Percentiles rank a stretch among this genome's conserved stretches.
Conservation (phyloP, 164 flowering plant genomes). For the Umbilicus rupestris region DNA sequence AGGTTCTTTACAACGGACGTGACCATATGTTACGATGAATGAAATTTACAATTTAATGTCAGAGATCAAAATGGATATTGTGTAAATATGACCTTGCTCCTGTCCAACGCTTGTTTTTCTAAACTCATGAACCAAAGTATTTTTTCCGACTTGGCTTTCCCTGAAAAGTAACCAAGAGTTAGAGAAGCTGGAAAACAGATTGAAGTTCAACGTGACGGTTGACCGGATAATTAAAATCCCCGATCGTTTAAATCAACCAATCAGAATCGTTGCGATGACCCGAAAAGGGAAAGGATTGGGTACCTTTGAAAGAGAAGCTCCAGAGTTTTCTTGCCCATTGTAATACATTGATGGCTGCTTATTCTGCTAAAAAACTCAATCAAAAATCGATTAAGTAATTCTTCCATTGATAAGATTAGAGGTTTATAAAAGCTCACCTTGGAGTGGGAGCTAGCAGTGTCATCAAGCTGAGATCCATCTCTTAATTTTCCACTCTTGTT, state of each 20-base stretch:
- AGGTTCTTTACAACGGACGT: neutral
- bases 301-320: conserved; percentile 1
- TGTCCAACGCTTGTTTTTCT: neutral
- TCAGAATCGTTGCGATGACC: no score
- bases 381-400: no score
- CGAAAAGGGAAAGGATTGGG: no score
- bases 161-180: neutral
- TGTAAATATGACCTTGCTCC: neutral
- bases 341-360: conserved; percentile 1
- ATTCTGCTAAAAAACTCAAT: neutral
- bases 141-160: neutral
- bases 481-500: conserved; percentile 19
- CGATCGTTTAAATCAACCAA: no score
- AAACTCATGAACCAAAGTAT: conserved; percentile 1
- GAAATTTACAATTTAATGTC: neutral
- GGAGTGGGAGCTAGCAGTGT: conserved; percentile 81
- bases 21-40: neutral
- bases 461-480: conserved; percentile 36
- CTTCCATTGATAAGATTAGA: no score
- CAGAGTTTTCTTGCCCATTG: conserved; percentile 3
- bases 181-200: neutral
- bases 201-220: neutral
- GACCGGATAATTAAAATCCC: neutral
- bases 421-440: conserved; percentile 47
- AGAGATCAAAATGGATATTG: neutral